Percentiles rank a stretch among this genome's conserved stretches.
These are phyloP conservation scores for Sporobolomyces phaffii DNA, from an alignment of 768 basidiomycete genomes.

Conservation along the genomic window DNA sequence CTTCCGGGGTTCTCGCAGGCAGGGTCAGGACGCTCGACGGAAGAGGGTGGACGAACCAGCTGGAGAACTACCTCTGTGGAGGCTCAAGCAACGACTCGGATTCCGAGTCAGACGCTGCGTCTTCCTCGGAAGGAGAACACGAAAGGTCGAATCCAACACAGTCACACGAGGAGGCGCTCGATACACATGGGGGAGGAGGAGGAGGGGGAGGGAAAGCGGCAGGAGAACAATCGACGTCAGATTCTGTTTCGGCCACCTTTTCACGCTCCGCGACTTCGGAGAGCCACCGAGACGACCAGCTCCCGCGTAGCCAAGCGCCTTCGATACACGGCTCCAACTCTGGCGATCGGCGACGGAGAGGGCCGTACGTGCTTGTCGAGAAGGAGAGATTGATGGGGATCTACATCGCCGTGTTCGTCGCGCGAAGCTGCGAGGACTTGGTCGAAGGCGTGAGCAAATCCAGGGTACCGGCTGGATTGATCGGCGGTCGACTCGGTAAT, in stretches of 20 bases:
- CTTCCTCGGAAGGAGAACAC: background rate
- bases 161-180: too few species aligned
- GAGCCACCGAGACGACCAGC: background rate
- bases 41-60: slow-evolving; percentile 38
- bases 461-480: slow-evolving; percentile 78
- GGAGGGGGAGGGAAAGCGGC: too few species aligned
- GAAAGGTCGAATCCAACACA: too few species aligned
- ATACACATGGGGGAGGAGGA: background rate
- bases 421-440: slow-evolving; percentile 46
- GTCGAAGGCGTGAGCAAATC: slow-evolving; percentile 53
- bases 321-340: slow-evolving; percentile 8
- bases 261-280: background rate
- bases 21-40: slow-evolving; percentile 23
- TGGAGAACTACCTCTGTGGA: slow-evolving; percentile 42
- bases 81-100: slow-evolving; percentile 21
- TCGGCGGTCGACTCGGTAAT: slow-evolving; percentile 85
- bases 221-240: background rate
- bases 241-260: background rate
- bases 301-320: background rate
- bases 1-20: slow-evolving; percentile 28
- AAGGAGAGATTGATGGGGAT: slow-evolving; percentile 92
- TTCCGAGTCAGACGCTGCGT: background rate
- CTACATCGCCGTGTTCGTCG: slow-evolving; percentile 47
- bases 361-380: slow-evolving; percentile 73
- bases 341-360: slow-evolving; percentile 42